Base-by-base conservation (phyloP, 306 rosid genomes). In the Cicer pinnatifidum region DNA sequence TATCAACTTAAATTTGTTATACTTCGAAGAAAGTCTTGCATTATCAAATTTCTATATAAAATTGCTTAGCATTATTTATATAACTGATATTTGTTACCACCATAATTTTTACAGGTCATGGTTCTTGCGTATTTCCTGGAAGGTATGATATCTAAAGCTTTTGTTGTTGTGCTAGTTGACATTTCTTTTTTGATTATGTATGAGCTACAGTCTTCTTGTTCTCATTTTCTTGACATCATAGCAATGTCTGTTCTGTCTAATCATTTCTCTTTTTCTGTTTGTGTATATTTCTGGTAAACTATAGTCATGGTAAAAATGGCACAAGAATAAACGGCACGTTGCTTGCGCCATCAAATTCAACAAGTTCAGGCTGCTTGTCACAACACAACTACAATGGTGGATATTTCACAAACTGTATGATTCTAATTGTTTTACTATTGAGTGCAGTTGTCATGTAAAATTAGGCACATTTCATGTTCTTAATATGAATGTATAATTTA, bases 281-380 rank as follows among this genome's bases (percentile, higher is more conserved):
- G 7, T 28, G 9, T 9, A 48, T 79, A 6, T 69, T 23, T 82
- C 72, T 72, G 75, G 74, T 65, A 64, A 65, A 8, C 74, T 53
- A 0, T 0, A 94, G 96, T 66, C 75, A 66, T 60, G 91, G 90
- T 35, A 87, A 75, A 75, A 94, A 87, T 69, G 86, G 87, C 43
- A 88, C 83, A 53, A 13, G 76, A 8, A 53, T 39, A 60, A 91
- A 89, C 61, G 84, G 77, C 58, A 88, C 99, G 17, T 75, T 82
- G 11, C 77, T 86, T 35, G 97, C 97, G 9, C 96, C 99, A 71
- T 84, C 99, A 20, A 91, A 88, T 79, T 87, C 96, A 11, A 80
- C 93, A 1, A 15, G 17, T 67, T 86, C 96, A 23, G 91, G 86
- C 23, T 75, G 88, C 81, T 62, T 43, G 16, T 72, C 92, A 15